phyloP scores from a whole-genome alignment of 2,329 filamentous ascomycete genomes.

The Phaeosphaeria sp. region DNA sequence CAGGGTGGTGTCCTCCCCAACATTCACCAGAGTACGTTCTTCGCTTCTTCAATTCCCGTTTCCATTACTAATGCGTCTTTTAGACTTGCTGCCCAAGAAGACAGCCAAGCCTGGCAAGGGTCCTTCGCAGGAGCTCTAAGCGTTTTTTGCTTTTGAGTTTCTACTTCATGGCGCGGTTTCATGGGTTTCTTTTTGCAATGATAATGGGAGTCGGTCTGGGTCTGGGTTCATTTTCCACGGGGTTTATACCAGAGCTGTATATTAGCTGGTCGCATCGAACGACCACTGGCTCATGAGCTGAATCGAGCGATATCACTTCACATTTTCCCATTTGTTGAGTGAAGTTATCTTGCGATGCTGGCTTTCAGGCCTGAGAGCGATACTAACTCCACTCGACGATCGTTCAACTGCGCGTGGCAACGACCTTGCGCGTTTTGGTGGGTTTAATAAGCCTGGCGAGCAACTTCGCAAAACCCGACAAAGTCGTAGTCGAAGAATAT shows the following conservation, averaged over 20 bases:
- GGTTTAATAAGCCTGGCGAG: too few species aligned
- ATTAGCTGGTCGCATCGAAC: slow-evolving; percentile 62
- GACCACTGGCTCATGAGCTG: slow-evolving; percentile 56
- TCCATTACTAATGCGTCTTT: slow-evolving; percentile 50
- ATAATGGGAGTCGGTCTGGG: slow-evolving; percentile 76
- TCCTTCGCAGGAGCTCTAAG: slow-evolving; percentile 92
- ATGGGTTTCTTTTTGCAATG: slow-evolving; percentile 68
- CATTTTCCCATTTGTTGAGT: neutral
- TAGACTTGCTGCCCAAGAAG: slow-evolving; percentile 99
- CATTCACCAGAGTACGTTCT: slow-evolving; percentile 89
- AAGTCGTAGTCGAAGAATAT: too few species aligned
- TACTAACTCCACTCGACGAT: too few species aligned
- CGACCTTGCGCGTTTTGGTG: too few species aligned
- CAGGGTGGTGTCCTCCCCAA: slow-evolving; percentile 97
- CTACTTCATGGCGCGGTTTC: slow-evolving; percentile 52
- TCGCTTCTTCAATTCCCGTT: slow-evolving; percentile 1
- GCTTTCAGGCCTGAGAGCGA: neutral
- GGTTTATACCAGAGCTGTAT: slow-evolving; percentile 64
- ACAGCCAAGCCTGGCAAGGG: slow-evolving; percentile 93
- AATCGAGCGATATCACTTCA: slow-evolving; percentile 47
- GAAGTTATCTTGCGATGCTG: neutral
- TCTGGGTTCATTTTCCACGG: slow-evolving; percentile 61
- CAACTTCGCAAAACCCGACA: too few species aligned
- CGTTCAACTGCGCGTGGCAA: too few species aligned
- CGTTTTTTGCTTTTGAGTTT: slow-evolving; percentile 41